These are phyloP conservation scores for Phytophthora cajani DNA, from an alignment of 352 stramenopile genomes.

Conservation along the genomic window DNA sequence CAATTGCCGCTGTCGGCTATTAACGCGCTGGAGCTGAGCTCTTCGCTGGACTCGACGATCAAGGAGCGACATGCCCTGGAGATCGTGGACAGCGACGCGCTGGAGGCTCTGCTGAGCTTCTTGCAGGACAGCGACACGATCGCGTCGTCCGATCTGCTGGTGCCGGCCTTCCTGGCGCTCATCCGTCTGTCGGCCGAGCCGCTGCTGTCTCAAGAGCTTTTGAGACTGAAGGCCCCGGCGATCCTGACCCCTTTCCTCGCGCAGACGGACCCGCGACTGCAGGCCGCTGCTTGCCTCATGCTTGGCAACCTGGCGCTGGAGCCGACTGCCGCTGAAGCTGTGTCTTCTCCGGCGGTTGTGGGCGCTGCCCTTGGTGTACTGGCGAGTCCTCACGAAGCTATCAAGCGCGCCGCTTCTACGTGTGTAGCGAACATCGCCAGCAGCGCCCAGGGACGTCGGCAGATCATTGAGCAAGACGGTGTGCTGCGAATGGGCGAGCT, in stretches of 20 bases:
- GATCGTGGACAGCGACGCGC: conserved; percentile 62
- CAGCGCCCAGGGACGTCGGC: conserved; percentile 41
- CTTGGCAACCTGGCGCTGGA: conserved; percentile 75
- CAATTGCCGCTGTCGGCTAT: conserved; percentile 28
- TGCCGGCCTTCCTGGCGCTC: conserved; percentile 69
- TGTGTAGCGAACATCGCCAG: conserved; percentile 67
- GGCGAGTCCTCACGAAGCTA: conserved; percentile 61
- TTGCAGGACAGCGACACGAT: conserved; percentile 59
- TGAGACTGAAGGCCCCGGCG: conserved; percentile 51
- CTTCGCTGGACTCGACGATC: conserved; percentile 26
- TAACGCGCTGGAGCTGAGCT: conserved; percentile 36
- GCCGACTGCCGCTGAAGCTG: conserved; percentile 24
- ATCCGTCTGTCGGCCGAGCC: conserved; percentile 66
- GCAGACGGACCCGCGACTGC: conserved; percentile 60
- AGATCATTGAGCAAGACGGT: conserved; percentile 56
- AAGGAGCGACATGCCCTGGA: conserved; percentile 56
- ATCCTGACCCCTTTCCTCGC: conserved; percentile 54
- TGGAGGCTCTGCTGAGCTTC: conserved; percentile 53
- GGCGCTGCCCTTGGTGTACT: conserved; percentile 52
- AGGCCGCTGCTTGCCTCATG: conserved; percentile 64
- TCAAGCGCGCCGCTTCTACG: conserved; percentile 59
- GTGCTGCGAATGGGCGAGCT: conserved; percentile 52
- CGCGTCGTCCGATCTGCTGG: conserved; percentile 55
- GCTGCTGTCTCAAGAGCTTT: conserved; percentile 60
- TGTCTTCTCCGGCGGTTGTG: conserved; percentile 50